Percentiles rank a stretch among this genome's conserved stretches.
Conservation (phyloP, 1,284 basidiomycete genomes). For the Mycosarcoma maydis region DNA sequence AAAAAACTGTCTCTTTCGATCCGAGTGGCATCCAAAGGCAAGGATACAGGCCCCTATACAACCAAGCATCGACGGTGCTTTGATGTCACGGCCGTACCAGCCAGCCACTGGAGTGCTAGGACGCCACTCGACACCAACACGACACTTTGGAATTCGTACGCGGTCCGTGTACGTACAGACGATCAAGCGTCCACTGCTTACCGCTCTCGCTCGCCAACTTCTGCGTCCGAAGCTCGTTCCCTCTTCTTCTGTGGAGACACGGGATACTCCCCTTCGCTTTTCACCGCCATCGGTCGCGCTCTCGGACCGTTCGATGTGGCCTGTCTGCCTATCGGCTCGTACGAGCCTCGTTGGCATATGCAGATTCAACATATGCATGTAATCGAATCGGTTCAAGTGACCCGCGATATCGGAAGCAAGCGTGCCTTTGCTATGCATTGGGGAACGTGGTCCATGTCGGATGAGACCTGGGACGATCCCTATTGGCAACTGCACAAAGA, state of each 20-base stretch:
- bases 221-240: constrained; percentile 9
- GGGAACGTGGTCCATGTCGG: constrained; percentile 70
- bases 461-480: constrained; percentile 59
- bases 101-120: constrained; percentile 70
- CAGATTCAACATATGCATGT: constrained; percentile 58
- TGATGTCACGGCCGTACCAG: constrained; percentile 48
- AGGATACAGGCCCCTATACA: not conserved
- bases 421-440: constrained; percentile 68
- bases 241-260: constrained; percentile 68
- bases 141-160: constrained; percentile 67
- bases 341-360: constrained; percentile 57
- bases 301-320: constrained; percentile 69
- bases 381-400: constrained; percentile 48
- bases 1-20: constrained; percentile 12
- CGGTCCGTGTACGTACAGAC: constrained; percentile 32
- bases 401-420: constrained; percentile 53
- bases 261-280: constrained; percentile 69
- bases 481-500: constrained; percentile 40
- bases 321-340: constrained; percentile 69
- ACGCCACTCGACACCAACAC: constrained; percentile 69
- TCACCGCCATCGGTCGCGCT: constrained; percentile 68
- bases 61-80: constrained; percentile 17
- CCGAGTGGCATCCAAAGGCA: constrained; percentile 12
- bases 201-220: constrained; percentile 2
- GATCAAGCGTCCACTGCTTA: not conserved